Evolutionary conservation across 495 filamentous ascomycete species (phyloP).

Genomic region (Aspergillus wentii): DNA sequence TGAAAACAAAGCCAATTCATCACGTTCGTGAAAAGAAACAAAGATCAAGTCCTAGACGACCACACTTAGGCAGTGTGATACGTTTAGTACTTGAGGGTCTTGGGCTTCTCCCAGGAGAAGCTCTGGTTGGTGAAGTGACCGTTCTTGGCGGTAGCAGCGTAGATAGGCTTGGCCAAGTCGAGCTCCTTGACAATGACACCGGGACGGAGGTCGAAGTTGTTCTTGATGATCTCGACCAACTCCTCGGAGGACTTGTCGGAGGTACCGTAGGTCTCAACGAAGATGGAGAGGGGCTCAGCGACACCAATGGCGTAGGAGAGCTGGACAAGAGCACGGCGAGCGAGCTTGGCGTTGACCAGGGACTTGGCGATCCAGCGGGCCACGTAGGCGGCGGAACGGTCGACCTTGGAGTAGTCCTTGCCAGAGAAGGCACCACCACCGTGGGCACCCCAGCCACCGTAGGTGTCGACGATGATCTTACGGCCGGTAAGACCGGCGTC

Average conservation of each 20-base stretch:
- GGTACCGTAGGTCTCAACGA: constrained; percentile 59
- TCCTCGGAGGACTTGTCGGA: constrained; percentile 79
- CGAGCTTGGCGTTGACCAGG: constrained; percentile 79
- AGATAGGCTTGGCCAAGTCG: constrained; percentile 91
- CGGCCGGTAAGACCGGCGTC: constrained; percentile 97
- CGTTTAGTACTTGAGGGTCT: constrained; percentile 80
- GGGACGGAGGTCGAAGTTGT: constrained; percentile 95
- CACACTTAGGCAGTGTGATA: constrained; percentile 13
- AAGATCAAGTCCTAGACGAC: constrained; percentile 4
- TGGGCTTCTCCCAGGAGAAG: constrained; percentile 98
- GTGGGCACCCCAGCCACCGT: constrained; percentile 99
- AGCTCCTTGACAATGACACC: constrained; percentile 99
- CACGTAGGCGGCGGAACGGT: constrained; percentile 95
- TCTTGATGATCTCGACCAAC: constrained; percentile 87
- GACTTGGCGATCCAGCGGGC: constrained; percentile 99
- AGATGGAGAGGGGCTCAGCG: constrained; percentile 87
- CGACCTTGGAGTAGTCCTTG: constrained; percentile 99
- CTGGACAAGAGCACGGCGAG: constrained; percentile 90
- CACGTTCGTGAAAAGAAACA: constrained; percentile 42
- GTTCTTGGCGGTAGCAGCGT: constrained; percentile 97
- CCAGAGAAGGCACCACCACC: constrained; percentile 99
- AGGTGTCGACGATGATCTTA: constrained; percentile 99
- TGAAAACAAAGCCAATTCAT: constrained; percentile 58
- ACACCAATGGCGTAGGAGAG: constrained; percentile 99
- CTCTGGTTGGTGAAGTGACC: constrained; percentile 99